phyloP scores from a whole-genome alignment of 768 basidiomycete species.

The Kwoniella heveanensis region DNA sequence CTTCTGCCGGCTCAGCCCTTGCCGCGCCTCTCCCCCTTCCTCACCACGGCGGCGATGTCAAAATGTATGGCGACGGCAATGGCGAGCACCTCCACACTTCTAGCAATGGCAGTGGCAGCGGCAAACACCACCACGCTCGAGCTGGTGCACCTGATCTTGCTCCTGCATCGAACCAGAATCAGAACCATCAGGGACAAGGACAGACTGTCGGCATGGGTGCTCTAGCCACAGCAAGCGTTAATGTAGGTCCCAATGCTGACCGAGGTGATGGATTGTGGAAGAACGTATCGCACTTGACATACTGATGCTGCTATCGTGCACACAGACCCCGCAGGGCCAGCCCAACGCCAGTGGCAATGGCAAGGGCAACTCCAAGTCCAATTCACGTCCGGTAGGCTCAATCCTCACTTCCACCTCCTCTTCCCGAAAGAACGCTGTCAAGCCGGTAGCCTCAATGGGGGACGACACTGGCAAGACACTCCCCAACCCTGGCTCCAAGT shows the following conservation, averaged over 20 bases:
- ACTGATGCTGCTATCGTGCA: too few relatives aligned
- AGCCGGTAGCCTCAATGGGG: background rate
- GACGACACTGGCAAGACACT: slow-evolving; percentile 3
- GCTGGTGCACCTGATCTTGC: too few relatives aligned
- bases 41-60: background rate
- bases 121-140: slow-evolving; percentile 11
- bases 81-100: background rate
- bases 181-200: background rate
- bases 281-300: too few relatives aligned
- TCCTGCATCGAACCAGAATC: background rate
- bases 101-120: background rate
- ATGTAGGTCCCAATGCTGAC: background rate
- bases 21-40: slow-evolving; percentile 23
- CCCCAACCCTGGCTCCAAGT: slow-evolving; percentile 9
- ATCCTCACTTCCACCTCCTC: slow-evolving; percentile 1
- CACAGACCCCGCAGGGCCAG: too few relatives aligned
- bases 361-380: background rate
- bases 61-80: background rate
- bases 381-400: background rate
- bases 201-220: slow-evolving; percentile 1
- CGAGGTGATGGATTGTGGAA: too few relatives aligned
- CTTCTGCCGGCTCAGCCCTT: slow-evolving; percentile 16
- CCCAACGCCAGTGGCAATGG: slow-evolving; percentile 1
- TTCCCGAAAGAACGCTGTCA: background rate
- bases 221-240: background rate